phyloP scores from a whole-genome alignment of 192 early-diverging fungal genomes.

The Backusella tuberculispora region DNA sequence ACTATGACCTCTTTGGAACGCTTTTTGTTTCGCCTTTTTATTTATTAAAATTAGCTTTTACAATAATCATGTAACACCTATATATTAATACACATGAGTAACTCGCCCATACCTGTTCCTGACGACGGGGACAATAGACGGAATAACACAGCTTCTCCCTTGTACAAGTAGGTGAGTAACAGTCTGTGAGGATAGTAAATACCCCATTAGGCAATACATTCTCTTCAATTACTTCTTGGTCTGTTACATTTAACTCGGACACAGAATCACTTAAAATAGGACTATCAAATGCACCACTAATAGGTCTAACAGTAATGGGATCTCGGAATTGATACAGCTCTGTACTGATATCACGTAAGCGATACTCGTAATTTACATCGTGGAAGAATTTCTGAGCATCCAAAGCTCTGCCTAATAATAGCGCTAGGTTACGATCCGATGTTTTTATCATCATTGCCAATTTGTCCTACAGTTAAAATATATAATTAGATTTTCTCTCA shows the following conservation, averaged over 20 bases:
- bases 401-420: constrained; percentile 85
- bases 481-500: constrained; percentile 14
- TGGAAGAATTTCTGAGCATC: constrained; percentile 91
- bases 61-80: too few relatives aligned
- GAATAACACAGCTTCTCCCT: constrained; percentile 86
- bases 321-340: constrained; percentile 85
- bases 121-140: constrained; percentile 78
- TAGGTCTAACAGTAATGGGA: constrained; percentile 24
- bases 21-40: constrained; percentile 9
- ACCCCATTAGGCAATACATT: constrained; percentile 74
- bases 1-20: neutral
- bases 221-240: constrained; percentile 23
- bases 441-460: constrained; percentile 79
- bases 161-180: constrained; percentile 93
- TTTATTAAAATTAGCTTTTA: neutral
- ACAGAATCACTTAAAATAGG: neutral
- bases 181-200: constrained; percentile 87
- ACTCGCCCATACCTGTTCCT: constrained; percentile 55
- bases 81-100: too few relatives aligned
- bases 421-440: constrained; percentile 84
- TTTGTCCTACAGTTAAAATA: constrained; percentile 60
- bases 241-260: neutral
- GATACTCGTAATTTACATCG: constrained; percentile 88
- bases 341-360: constrained; percentile 76
- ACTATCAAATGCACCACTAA: constrained; percentile 1